These are phyloP conservation scores for Populus davidiana DNA, from an alignment of 345 rosid species.

Conservation along the genomic window DNA sequence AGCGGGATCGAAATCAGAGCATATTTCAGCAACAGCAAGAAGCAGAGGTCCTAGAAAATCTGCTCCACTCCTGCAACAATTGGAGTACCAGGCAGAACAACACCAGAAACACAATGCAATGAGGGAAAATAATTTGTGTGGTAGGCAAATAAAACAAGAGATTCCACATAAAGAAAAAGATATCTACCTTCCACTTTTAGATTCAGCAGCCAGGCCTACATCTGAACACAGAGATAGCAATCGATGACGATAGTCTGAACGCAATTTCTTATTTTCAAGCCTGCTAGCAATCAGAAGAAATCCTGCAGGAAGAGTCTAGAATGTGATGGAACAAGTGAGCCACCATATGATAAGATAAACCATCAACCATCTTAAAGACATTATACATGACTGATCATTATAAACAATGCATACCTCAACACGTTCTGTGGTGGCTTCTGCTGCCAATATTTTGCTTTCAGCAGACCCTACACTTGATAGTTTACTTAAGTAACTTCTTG, in stretches of 20 bases:
- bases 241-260: conserved; percentile 90
- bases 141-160: conserved; percentile 11
- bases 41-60: conserved; percentile 94
- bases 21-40: conserved; percentile 96
- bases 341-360: conserved; percentile 29
- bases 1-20: conserved; percentile 92
- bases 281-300: conserved; percentile 83
- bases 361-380: conserved; percentile 14
- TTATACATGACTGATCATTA: conserved; percentile 4
- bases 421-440: conserved; percentile 89
- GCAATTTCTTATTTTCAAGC: conserved; percentile 67
- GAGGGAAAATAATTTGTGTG: neutral
- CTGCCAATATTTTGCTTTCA: conserved; percentile 77
- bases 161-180: neutral
- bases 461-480: conserved; percentile 77
- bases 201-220: conserved; percentile 96
- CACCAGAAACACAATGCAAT: conserved; percentile 11
- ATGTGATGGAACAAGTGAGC: conserved; percentile 53
- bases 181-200: conserved; percentile 84
- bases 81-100: conserved; percentile 14
- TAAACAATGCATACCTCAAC: conserved; percentile 62
- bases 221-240: conserved; percentile 95
- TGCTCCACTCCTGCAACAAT: conserved; percentile 85
- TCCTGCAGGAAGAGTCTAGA: conserved; percentile 99
- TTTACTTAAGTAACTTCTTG: conserved; percentile 85